Base-by-base conservation (phyloP, 257 asterid species). In the Primulina huaijiensis region DNA sequence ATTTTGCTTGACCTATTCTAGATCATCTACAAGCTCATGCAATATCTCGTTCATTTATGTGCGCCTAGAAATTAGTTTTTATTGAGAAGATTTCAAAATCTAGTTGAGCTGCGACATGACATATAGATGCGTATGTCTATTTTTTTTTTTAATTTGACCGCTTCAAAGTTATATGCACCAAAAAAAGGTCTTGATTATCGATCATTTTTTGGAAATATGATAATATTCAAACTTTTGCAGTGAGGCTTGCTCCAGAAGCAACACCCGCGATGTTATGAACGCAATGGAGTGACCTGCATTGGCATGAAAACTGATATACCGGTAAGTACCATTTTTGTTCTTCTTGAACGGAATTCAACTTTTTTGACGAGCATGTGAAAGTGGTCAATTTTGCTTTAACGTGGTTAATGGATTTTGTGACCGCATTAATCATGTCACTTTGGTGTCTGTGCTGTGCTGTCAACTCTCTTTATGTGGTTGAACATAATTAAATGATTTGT, bases 191-290 rank as follows among this genome's bases (percentile, higher is more conserved):
- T 16, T 4, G 16, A 33, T 57, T 69, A 20, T 66, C 73, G 19
- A 68, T 53, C 23, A 70, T 62, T 60, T 71, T 67, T 67, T 29
- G 43, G 62, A 79, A 71, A 60, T 65, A 50, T 53, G 43, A 79
- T 75, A 62, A 35, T 68, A 64, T 37, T 70, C 68, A 33, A 70
- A 66, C 23, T 68, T 75, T 35, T 85, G 82, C 90, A 89, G 99
- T 91, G 92, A 84, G 96, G 80, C 92, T 94, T 72, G 97, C 95
- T 79, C 95, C 96, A 16, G 97, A 89, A 77, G 96, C 87, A 78
- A 60, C 70, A 75, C 89, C 97, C 23, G 78, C 33, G 52, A 78
- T 74, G 73, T 77, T 88, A 83, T 77, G 89, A 66, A 67, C 96
- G 82, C 88, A 88, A 89, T 75, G 96, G 80, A 57, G 96, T 91